phyloP scores from a whole-genome alignment of 192 early-diverging fungal genomes.

The Oehlia diaphana region DNA sequence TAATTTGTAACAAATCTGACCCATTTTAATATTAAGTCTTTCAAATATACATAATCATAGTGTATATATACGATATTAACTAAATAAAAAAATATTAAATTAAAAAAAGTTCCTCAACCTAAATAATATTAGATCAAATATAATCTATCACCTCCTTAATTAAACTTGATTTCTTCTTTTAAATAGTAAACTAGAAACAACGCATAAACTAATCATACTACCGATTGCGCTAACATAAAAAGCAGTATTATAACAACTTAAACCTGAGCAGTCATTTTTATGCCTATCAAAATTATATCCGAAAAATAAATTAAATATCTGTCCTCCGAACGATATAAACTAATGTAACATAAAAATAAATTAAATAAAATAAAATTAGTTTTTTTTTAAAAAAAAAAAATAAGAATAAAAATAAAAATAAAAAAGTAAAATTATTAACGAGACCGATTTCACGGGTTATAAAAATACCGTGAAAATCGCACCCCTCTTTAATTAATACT shows the following conservation, averaged over 20 bases:
- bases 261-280: not conserved
- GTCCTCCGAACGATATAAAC: constrained; percentile 62
- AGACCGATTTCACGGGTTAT: too few relatives aligned
- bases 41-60: too few relatives aligned
- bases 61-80: too few relatives aligned
- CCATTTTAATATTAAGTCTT: too few relatives aligned
- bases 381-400: not conserved
- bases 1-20: too few relatives aligned
- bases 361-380: not conserved
- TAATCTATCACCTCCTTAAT: not conserved
- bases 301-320: constrained; percentile 62
- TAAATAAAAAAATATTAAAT: too few relatives aligned
- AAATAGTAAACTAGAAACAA: not conserved
- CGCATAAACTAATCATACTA: not conserved
- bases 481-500: not conserved
- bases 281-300: constrained; percentile 57
- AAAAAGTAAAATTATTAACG: too few relatives aligned
- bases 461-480: too few relatives aligned
- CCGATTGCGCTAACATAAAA: constrained; percentile 8
- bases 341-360: not conserved
- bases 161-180: not conserved
- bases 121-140: too few relatives aligned
- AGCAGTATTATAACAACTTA: not conserved
- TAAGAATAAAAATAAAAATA: too few relatives aligned
- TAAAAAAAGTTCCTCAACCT: too few relatives aligned